Percentiles rank a stretch among this genome's conserved stretches.
Evolutionary conservation across 352 stramenopile genomes (phyloP).

Genomic region (Globisporangium canariense): DNA sequence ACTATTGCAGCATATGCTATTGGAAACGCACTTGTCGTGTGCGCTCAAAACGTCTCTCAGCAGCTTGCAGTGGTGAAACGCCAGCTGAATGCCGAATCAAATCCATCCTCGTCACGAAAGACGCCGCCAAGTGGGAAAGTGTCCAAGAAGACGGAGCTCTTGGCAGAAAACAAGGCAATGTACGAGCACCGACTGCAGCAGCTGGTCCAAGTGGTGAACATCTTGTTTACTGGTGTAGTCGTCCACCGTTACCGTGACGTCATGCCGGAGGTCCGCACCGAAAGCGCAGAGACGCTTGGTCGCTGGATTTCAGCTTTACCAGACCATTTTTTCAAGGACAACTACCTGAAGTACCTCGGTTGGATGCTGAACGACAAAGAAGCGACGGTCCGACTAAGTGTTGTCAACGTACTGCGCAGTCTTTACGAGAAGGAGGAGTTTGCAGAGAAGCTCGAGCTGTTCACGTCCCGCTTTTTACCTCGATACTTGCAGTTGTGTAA

Average conservation of each 20-base stretch:
- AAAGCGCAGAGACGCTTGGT: slow-evolving; percentile 79
- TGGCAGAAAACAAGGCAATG: slow-evolving; percentile 66
- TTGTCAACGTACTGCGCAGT: slow-evolving; percentile 75
- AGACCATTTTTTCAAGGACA: slow-evolving; percentile 91
- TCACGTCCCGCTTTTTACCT: slow-evolving; percentile 74
- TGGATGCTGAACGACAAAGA: slow-evolving; percentile 94
- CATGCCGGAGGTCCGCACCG: slow-evolving; percentile 88
- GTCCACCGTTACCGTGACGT: slow-evolving; percentile 90
- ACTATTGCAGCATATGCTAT: slow-evolving; percentile 70
- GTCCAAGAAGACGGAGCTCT: slow-evolving; percentile 50
- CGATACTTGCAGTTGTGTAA: slow-evolving; percentile 80
- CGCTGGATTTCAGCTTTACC: slow-evolving; percentile 84
- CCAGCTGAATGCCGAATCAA: slow-evolving; percentile 60
- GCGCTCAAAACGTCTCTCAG: slow-evolving; percentile 44
- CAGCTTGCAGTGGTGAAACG: slow-evolving; percentile 67
- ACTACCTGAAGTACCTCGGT: slow-evolving; percentile 95
- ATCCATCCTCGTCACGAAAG: slow-evolving; percentile 20
- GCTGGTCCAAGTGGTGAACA: slow-evolving; percentile 54
- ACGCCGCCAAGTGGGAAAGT: slow-evolving; percentile 12
- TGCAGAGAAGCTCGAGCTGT: slow-evolving; percentile 65
- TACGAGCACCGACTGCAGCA: slow-evolving; percentile 62
- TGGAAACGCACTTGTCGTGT: slow-evolving; percentile 60
- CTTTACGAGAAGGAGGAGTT: slow-evolving; percentile 82
- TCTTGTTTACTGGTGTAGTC: slow-evolving; percentile 74
- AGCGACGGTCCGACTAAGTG: slow-evolving; percentile 71